Evolutionary conservation across 306 rosid genomes (phyloP), one percentile per base, ranked within the genome.

Genomic region (Gastrolobium villosum): DNA sequence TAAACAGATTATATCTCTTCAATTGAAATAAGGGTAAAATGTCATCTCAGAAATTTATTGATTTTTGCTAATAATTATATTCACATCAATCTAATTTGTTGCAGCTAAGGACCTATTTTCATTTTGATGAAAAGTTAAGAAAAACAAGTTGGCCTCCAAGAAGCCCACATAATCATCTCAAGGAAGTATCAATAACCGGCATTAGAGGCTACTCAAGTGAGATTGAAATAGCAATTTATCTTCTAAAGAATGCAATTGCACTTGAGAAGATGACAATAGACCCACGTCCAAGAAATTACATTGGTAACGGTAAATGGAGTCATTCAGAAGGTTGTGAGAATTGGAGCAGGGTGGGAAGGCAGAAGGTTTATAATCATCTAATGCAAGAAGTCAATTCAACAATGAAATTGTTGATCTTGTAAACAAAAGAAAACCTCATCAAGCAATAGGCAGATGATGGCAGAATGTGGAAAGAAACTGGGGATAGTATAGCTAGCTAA

Each of bases 241-340:
- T 86, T 1, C 49, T 79, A 4, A 76, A 5, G 31, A 75, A 70
- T 50, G 84, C 86, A 65, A 59, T 56, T 69, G 57, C 70, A 6
- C 86, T 86, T 30, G 55, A 75, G 40, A 79, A 50, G 10, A 82
- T 86, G 86, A 52, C 43, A 28, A 74, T 86, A 4, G 84, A 82
- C 67, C 86, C 82, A 34, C 80, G 77, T 34, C 63, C 74, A 36
- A 75, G 62, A 76, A 2, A 30, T 3, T 86, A 86, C 78, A 34
- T 41, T 2, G 89, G 80, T 1, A 70, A 86, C 1, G 82, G 82
- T 0, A 79, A 82, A 70, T 86, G 82, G 83, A 13, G 28, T 20
- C 50, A 15, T 15, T 43, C 53, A 56, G 54, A 82, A 48, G 70
- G 46, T 7, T 28, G 66, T 59, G 69, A 30, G 39, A 36, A 36